Evolutionary conservation across 768 basidiomycete genomes (phyloP).

Genomic region (Serendipita vermifera): DNA sequence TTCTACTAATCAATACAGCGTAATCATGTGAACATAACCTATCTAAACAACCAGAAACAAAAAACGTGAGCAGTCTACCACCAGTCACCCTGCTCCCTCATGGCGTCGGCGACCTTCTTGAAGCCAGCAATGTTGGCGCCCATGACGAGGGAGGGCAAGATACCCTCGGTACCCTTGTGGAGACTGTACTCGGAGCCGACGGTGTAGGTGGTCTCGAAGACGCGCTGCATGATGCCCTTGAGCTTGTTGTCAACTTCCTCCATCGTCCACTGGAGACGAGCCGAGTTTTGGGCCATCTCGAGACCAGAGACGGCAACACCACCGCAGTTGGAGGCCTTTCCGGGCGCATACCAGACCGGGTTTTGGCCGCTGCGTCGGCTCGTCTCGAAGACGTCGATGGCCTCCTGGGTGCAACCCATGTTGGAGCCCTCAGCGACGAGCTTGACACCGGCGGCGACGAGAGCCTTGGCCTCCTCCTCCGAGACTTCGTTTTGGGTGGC

Average conservation of each 20-base stretch:
- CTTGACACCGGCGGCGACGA: constrained; percentile 52
- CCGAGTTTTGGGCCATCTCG: constrained; percentile 72
- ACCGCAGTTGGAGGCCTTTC: constrained; percentile 55
- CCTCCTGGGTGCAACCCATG: constrained; percentile 65
- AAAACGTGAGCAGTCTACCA: constrained; percentile 56
- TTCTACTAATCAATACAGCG: no score
- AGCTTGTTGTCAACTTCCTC: constrained; percentile 55
- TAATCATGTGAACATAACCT: no score
- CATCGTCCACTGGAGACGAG: constrained; percentile 47
- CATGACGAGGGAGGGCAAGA: constrained; percentile 40
- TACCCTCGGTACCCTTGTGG: constrained; percentile 28
- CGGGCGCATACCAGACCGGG: constrained; percentile 60
- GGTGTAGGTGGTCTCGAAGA: constrained; percentile 32
- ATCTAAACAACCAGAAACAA: neutral
- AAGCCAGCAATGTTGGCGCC: constrained; percentile 67
- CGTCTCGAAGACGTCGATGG: constrained; percentile 57
- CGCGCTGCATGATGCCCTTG: constrained; percentile 55
- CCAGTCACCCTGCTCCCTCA: constrained; percentile 64
- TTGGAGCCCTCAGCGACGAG: constrained; percentile 69
- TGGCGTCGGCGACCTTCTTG: constrained; percentile 57
- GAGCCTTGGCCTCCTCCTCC: constrained; percentile 53
- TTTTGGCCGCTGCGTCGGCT: constrained; percentile 36
- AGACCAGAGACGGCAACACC: constrained; percentile 69
- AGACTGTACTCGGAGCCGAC: constrained; percentile 2
- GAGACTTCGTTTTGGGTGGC: constrained; percentile 63